These are phyloP conservation scores for Myxozyma kluyveri DNA, from an alignment of 805 yeast genomes.

Conservation along the genomic window DNA sequence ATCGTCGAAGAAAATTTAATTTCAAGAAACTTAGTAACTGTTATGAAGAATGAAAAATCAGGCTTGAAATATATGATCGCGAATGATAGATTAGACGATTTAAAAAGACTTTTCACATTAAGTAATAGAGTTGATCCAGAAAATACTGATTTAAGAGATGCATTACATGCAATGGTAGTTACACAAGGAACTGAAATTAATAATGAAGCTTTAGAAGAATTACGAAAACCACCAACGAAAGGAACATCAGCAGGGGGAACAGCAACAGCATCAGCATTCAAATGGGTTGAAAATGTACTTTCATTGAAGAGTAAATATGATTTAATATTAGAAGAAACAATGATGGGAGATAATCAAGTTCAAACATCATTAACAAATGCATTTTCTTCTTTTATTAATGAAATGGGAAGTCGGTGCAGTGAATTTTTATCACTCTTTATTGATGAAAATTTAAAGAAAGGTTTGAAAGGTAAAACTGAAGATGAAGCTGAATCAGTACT, in stretches of 20 bases:
- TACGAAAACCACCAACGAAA: constrained; percentile 1
- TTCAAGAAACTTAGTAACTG: constrained; percentile 53
- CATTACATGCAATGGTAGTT: constrained; percentile 48
- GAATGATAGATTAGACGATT: constrained; percentile 45
- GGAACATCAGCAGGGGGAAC: constrained; percentile 16
- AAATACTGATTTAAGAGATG: constrained; percentile 48
- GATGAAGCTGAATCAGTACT: constrained; percentile 50
- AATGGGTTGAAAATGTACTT: constrained; percentile 64
- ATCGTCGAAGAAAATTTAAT: constrained; percentile 61
- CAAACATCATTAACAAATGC: constrained; percentile 59
- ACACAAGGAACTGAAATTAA: constrained; percentile 47
- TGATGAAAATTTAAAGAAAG: constrained; percentile 55
- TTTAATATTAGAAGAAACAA: constrained; percentile 47
- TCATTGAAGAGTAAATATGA: constrained; percentile 52
- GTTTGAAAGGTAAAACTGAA: constrained; percentile 48
- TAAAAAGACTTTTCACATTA: constrained; percentile 50
- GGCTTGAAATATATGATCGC: constrained; percentile 60
- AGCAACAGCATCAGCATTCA: constrained; percentile 55
- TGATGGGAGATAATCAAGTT: constrained; percentile 49
- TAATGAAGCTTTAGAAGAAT: constrained; percentile 25
- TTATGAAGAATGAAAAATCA: constrained; percentile 51
- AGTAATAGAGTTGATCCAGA: constrained; percentile 54
- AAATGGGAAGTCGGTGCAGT: constrained; percentile 19
- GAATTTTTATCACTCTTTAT: constrained; percentile 58
- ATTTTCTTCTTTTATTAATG: constrained; percentile 49